Evolutionary conservation across 495 filamentous ascomycete genomes (phyloP), one percentile per base, ranked within the genome.

Genomic region (Aspergillus avenaceus): DNA sequence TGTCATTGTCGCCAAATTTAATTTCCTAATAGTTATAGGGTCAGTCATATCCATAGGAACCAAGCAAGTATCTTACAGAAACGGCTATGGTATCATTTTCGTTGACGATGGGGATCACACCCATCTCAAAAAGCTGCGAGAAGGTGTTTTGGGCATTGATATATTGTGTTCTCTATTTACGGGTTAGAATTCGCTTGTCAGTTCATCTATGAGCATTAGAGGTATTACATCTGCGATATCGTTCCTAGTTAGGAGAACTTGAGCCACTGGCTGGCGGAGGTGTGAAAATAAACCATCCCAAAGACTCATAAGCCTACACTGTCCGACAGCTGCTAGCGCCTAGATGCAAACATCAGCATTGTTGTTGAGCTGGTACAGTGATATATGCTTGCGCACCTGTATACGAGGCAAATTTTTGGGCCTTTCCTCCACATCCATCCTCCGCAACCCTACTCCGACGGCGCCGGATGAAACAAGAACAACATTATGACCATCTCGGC

Each of bases 1-100:
- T 98, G 70, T 98, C 93, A 58, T 98, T 98, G 73, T 98, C 93
- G 53, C 93, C 93, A 60, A 98, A 98, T 79, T 97, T 97, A 65
- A 98, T 97, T 81, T 98, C 93, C 77, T 84, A 45, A 2, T 1
- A 34, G 23, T 5, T 1, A 27, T 36, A 14, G 22, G 6, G 41
- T 53, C 29, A 51, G 38, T 8, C 7, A 45, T 2, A 21, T 50
- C 41, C 29, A n/a, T 14, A 22, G 16, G 22, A 14, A 40, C 9
- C 18, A n/a, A 23, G 29, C 21, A 7, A 27, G 8, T 27, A 47
- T 72, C 34, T 18, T 74, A 84, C 81, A 38, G 92, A 85, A 61
- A 98, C 93, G 34, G 91, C 88, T 37, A 98, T 70, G 5, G 95
- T 98, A 67, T 98, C 93, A 66, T 98, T 98, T 67, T 98, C 93